Evolutionary conservation across 768 basidiomycete genomes (phyloP), one percentile per base, ranked within the genome.

Genomic region (Mrakia blollopis): DNA sequence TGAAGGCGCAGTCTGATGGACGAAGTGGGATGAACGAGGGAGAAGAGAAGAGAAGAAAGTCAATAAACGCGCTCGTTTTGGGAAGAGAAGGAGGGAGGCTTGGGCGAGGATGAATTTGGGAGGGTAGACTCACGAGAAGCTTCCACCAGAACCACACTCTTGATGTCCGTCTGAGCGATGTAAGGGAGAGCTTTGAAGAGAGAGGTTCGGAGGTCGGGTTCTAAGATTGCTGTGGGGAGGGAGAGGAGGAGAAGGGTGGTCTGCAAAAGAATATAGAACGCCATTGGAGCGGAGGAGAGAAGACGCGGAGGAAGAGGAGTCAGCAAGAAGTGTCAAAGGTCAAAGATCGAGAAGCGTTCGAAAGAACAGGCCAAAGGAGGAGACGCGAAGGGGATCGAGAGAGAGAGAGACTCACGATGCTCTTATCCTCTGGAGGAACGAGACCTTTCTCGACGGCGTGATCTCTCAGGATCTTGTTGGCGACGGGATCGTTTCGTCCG

Each of bases 401-500:
- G 18, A 14, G 23, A 21, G 32, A 62, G 70, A 73, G 23, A 87
- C 94, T 79, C 81, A 95, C 94, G 62, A 99, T 89, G 13, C 89
- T 87, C 73, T 86, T 82, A 83, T 99, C 97, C 78, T 94, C 94
- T 76, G 97, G 97, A 23, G 94, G 90, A 74, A 91, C 89, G 73
- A 99, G 85, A 0, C 95, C 96, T 81, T 91, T 89, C 32, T 82
- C 86, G 62, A 91, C 91, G 0, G 96, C 94, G 83, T 92, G 89
- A n/a, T 85, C 87, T 2, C 87, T 83, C 83, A 99, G 82, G 62
- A 98, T 94, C 84, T 94, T 97, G 78, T 88, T 89, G 14, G 97
- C 97, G 6, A 99, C 96, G 18, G 96, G 94, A 82, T 98, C 97
- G 79, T 92, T 92, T 37, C 86, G 86, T 9, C 97, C 97, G 83